Base-by-base conservation (phyloP, 805 yeast genomes). In the Metschnikowia arizonensis region DNA sequence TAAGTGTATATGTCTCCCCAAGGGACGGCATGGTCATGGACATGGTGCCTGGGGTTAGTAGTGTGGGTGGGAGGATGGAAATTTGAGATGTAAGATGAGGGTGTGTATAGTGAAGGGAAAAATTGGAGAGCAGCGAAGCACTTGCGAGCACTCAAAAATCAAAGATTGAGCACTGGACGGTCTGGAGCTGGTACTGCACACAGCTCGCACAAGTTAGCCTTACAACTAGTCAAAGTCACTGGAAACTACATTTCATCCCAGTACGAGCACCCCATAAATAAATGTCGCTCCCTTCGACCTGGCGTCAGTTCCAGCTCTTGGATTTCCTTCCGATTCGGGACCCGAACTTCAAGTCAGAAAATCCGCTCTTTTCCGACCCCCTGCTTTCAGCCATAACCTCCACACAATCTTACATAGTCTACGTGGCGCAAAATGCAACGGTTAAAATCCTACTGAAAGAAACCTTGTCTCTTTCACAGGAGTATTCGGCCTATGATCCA, bases 271-370 rank as follows among this genome's bases (percentile, higher is more conserved):
- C 28, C n/a, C 28, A 12, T 12, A 25, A 9, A n/a, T n/a, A n/a
- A 44, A 53, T 56, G 61, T 48, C 55, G 24, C 49, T 51, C 25
- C 59, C 62, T 17, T 45, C 54, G 8, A 49, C 64, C 34, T 85
- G 90, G 90, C 72, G 91, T 48, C 96, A 86, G 58, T 86, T 91
- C 64, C 88, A 87, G 49, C 85, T 91, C 63, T 89, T 85, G 62
- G 96, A 88, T 43, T 74, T 79, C 30, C 74, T 82, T 0, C 97
- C 97, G 5, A 84, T 93, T 15, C 68, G 82, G 49, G 99, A 93
- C 59, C 98, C 98, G 4, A 69, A 77, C 48, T 74, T 77, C 46
- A 82, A 83, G 5, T 70, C 83, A 0, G 72, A 71, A 3, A 68
- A 74, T 4, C 84, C 86, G 0, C 68, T 90, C 21, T 90, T 84